Conservation (phyloP, 2,329 filamentous ascomycete genomes). For the Colletotrichum tofieldiae region DNA sequence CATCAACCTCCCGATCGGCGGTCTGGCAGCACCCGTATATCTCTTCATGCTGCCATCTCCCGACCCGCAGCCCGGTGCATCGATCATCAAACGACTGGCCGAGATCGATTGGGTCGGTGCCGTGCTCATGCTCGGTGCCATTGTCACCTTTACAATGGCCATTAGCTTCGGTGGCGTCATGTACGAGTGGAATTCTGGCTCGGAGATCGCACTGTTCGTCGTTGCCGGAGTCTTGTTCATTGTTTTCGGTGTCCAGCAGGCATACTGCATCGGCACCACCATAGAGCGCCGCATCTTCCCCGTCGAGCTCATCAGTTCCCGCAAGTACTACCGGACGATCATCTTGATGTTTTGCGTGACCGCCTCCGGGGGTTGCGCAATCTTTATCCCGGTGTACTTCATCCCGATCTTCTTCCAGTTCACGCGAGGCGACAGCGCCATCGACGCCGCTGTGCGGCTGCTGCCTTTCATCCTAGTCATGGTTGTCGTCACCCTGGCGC, state of each 20-base stretch:
- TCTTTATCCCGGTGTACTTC: constrained; percentile 58
- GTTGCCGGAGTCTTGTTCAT: constrained; percentile 59
- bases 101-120: constrained; percentile 64
- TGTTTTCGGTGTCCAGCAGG: constrained; percentile 63
- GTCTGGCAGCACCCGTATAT: constrained; percentile 49
- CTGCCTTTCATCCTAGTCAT: constrained; percentile 57
- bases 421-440: constrained; percentile 55
- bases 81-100: constrained; percentile 48
- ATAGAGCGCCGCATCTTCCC: constrained; percentile 60
- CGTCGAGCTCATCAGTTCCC: constrained; percentile 57
- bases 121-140: constrained; percentile 59
- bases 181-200: constrained; percentile 63
- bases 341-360: constrained; percentile 35
- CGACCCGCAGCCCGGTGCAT: constrained; percentile 43
- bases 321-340: constrained; percentile 43
- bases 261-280: constrained; percentile 58
- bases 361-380: constrained; percentile 23
- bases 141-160: constrained; percentile 61
- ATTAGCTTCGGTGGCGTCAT: constrained; percentile 66
- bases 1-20: constrained; percentile 67
- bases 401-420: constrained; percentile 68
- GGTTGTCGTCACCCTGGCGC: constrained; percentile 52
- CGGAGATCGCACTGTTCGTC: constrained; percentile 63
- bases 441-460: constrained; percentile 58
- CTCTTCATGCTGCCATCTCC: constrained; percentile 50